Percentiles rank a stretch among this genome's conserved stretches.
Evolutionary conservation across 495 filamentous ascomycete species (phyloP).

Genomic region (Jackrogersella multiformis): DNA sequence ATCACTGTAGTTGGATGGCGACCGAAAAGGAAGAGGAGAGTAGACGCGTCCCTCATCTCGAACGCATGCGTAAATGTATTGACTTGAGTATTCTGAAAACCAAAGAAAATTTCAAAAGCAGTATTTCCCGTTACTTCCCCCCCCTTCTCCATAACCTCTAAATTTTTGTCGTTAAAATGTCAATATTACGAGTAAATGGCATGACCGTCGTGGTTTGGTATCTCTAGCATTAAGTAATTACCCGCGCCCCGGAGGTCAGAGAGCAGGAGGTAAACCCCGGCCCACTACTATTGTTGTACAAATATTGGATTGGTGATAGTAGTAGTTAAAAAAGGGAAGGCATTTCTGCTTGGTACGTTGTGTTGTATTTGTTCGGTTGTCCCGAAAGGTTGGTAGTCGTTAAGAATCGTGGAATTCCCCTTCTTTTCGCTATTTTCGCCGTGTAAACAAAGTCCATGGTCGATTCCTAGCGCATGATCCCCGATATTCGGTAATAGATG

Average conservation of each 20-base stretch:
- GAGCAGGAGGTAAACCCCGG: slow-evolving; percentile 14
- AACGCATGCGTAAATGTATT: slow-evolving; percentile 37
- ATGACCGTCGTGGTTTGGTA: slow-evolving; percentile 47
- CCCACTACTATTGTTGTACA: slow-evolving; percentile 43
- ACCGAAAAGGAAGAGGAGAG: slow-evolving; percentile 4
- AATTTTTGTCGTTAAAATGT: slow-evolving; percentile 39
- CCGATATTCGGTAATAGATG: slow-evolving; percentile 5
- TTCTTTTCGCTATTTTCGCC: slow-evolving; percentile 24
- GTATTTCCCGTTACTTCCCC: slow-evolving; percentile 13
- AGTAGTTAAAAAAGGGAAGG: slow-evolving; percentile 11
- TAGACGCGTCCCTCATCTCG: slow-evolving; percentile 29
- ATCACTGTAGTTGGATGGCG: slow-evolving; percentile 20
- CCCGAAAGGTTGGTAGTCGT: slow-evolving; percentile 26
- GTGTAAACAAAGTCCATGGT: slow-evolving; percentile 18
- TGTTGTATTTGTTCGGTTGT: slow-evolving; percentile 24
- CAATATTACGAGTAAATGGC: slow-evolving; percentile 41
- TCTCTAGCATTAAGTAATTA: slow-evolving; percentile 48
- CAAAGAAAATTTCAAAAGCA: slow-evolving; percentile 29
- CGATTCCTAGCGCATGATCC: slow-evolving; percentile 13
- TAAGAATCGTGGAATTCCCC: slow-evolving; percentile 7
- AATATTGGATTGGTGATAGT: slow-evolving; percentile 27
- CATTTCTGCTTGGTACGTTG: slow-evolving; percentile 19
- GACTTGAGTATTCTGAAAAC: slow-evolving; percentile 33
- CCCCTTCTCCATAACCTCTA: slow-evolving; percentile 30
- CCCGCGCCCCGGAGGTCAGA: slow-evolving; percentile 29